These are phyloP conservation scores for Penicillium antarcticum DNA, from an alignment of 495 filamentous ascomycete species.

Conservation along the genomic window DNA sequence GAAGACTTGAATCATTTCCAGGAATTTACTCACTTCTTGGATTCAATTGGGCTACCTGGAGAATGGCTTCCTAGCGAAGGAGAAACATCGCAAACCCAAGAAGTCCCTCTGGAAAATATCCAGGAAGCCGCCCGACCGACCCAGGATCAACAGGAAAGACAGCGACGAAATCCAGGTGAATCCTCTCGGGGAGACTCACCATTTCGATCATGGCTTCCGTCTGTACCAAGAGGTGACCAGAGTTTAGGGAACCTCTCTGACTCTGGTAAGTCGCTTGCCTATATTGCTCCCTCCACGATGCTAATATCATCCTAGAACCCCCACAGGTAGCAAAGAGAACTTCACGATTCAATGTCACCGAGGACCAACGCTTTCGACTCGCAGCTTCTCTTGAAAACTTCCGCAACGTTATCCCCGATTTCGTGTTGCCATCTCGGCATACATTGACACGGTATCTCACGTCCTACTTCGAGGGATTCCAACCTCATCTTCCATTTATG, in stretches of 20 bases:
- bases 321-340: constrained; percentile 23
- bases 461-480: constrained; percentile 37
- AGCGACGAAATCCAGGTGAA: constrained; percentile 18
- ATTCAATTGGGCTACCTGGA: constrained; percentile 37
- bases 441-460: constrained; percentile 37
- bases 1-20: constrained; percentile 42
- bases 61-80: constrained; percentile 37
- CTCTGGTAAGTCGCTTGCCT: constrained; percentile 19
- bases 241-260: constrained; percentile 34
- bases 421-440: constrained; percentile 36
- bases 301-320: constrained; percentile 21
- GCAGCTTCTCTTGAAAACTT: constrained; percentile 35
- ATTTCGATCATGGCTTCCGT: constrained; percentile 40
- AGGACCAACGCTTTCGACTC: constrained; percentile 35
- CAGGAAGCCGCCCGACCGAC: constrained; percentile 13
- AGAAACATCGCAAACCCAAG: constrained; percentile 27
- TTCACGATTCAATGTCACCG: constrained; percentile 31
- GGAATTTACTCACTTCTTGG: constrained; percentile 40
- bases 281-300: background rate
- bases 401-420: constrained; percentile 36
- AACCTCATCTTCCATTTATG: constrained; percentile 36
- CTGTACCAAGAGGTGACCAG: constrained; percentile 36
- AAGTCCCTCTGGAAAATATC: constrained; percentile 20
- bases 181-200: constrained; percentile 37
- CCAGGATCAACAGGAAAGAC: constrained; percentile 20